Base-by-base conservation (phyloP, 192 early-diverging fungal genomes). In the Dissophora ornata region DNA sequence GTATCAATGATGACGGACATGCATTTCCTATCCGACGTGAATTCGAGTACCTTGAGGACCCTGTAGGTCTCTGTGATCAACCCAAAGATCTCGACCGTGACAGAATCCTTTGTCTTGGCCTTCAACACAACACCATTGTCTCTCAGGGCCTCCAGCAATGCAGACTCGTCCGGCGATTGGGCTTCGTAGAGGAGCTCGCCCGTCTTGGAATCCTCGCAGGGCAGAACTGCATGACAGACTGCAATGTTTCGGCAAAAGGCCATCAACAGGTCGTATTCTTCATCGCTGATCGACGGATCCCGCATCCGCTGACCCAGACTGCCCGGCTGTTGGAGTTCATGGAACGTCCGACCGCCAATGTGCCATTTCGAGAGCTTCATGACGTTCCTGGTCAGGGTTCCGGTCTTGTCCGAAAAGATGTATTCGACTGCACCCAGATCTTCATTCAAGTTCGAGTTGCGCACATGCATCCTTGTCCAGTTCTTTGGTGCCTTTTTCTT, bases 381-480 rank as follows among this genome's bases (percentile, higher is more conserved):
- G 30, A 89, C 83, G 64, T 90, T 90, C 58, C 86, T 81, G 10
- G 89, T 90, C 71, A 91, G 74, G 15, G 89, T 91, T 8, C 87
- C 87, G 0, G 86, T 89, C 80, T 96, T 83, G 85, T 93, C 94
- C 65, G 88, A 94, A 75, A 91, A 96, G 63, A 96, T 93, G 77
- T 96, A 97, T 70, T 98, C 94, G 55, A 98, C 88, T 67, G 91
- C 93, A 9, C 95, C 96, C 21, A 98, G 83, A 78, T 98, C 96
- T 80, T 98, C 96, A 26, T 96, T 93, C 55, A 98, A 81, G 41
- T 81, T 83, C 19, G 81, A 77, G 53, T 77, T 77, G 58, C 73
- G 73, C 4, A 77, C 73, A 46, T 77, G 73, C 58, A 78, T 81
- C 53, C 75, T 46, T 15, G 68, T 81, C 77, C 66, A 70, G 34